These are phyloP conservation scores for Jacaranda mimosifolia DNA, from an alignment of 257 asterid genomes.

Conservation along the genomic window DNA sequence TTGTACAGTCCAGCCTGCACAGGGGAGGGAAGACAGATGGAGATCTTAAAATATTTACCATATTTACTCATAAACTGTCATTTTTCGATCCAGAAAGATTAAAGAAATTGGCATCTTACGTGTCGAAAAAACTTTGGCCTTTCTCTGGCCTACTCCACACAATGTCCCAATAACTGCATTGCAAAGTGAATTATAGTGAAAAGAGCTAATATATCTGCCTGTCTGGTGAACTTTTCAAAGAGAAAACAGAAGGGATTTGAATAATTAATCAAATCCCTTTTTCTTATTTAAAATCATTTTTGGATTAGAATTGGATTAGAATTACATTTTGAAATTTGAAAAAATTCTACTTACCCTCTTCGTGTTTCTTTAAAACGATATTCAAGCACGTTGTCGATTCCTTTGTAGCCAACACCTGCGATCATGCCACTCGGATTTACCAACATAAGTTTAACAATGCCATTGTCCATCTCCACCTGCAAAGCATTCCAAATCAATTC, in stretches of 20 bases:
- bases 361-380: constrained; percentile 31
- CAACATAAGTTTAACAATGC: constrained; percentile 53
- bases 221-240: not conserved
- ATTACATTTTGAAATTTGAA: not conserved
- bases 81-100: not conserved
- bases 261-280: not conserved
- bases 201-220: too few species aligned
- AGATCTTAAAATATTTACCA: too few species aligned
- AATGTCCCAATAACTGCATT: constrained; percentile 75
- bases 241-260: not conserved
- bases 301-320: not conserved
- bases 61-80: too few species aligned
- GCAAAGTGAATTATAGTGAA: not conserved
- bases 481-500: not conserved
- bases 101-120: constrained; percentile 39
- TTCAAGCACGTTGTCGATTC: constrained; percentile 55
- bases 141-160: constrained; percentile 61
- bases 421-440: constrained; percentile 57
- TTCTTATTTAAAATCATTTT: not conserved
- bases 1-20: constrained; percentile 47
- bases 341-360: constrained; percentile 54
- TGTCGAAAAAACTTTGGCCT: constrained; percentile 37
- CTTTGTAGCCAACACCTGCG: constrained; percentile 52
- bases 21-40: not conserved
- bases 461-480: constrained; percentile 72